Percentiles rank a stretch among this genome's conserved stretches.
Evolutionary conservation across 192 early-diverging fungal genomes (phyloP).

Genomic region (Allomyces javanicus): DNA sequence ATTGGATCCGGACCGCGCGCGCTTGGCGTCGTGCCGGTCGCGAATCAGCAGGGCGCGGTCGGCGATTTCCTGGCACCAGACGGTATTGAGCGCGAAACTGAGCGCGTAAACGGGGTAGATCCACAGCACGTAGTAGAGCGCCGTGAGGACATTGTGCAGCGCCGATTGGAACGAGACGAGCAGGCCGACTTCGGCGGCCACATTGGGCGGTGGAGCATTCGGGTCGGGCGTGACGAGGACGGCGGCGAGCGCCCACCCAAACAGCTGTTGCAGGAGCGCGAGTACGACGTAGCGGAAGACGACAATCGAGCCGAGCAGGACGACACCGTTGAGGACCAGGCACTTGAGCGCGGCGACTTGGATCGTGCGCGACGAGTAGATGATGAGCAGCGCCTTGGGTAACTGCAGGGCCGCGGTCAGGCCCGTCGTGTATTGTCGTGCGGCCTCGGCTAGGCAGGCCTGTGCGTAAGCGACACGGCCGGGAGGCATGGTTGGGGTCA

Average conservation of each 20-base stretch:
- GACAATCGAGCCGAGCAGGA: constrained; percentile 30
- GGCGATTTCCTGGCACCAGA: background rate
- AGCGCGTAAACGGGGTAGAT: background rate
- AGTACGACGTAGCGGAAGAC: constrained; percentile 16
- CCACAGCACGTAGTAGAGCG: background rate
- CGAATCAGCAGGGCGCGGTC: background rate
- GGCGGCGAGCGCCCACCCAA: background rate
- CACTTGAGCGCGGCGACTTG: constrained; percentile 15
- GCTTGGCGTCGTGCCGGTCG: background rate
- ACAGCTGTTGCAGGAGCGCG: constrained; percentile 5
- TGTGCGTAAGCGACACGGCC: too few relatives aligned
- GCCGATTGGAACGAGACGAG: too few relatives aligned
- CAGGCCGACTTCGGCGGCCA: too few relatives aligned
- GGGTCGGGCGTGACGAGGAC: too few relatives aligned
- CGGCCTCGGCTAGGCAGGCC: too few relatives aligned
- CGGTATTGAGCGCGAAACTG: background rate
- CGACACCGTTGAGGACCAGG: constrained; percentile 22
- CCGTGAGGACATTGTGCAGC: too few relatives aligned
- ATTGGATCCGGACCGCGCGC: too few relatives aligned
- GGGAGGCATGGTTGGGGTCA: too few relatives aligned
- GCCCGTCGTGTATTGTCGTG: background rate
- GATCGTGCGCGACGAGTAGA: background rate
- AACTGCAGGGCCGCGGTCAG: background rate
- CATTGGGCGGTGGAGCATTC: too few relatives aligned
- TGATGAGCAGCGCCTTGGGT: background rate